phyloP scores from a whole-genome alignment of 1,139 yeast genomes.

The Zhuliangozyma blackwelliae region DNA sequence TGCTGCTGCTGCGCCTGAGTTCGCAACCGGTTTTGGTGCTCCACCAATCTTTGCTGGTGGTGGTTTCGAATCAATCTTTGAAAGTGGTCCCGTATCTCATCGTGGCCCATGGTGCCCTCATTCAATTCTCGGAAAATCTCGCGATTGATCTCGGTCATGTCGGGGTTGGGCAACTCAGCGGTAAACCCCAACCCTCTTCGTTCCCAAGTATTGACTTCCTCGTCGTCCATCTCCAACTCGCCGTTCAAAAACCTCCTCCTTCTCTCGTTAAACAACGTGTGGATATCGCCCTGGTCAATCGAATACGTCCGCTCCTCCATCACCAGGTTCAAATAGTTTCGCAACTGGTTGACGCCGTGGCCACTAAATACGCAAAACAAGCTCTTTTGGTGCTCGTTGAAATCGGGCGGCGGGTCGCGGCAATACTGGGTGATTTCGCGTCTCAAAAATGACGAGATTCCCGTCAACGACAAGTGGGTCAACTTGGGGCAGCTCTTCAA shows the following conservation, averaged over 20 bases:
- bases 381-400: constrained; percentile 79
- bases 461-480: constrained; percentile 86
- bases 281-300: constrained; percentile 38
- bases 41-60: constrained; percentile 22
- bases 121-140: constrained; percentile 33
- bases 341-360: constrained; percentile 71
- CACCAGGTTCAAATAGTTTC: constrained; percentile 52
- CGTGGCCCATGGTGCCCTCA: constrained; percentile 29
- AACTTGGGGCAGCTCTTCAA: constrained; percentile 79
- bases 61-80: constrained; percentile 29
- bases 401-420: constrained; percentile 93
- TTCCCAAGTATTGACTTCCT: constrained; percentile 18
- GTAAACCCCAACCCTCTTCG: constrained; percentile 5
- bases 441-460: constrained; percentile 82
- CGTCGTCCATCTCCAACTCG: constrained; percentile 22
- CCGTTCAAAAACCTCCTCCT: constrained; percentile 24
- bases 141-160: constrained; percentile 27
- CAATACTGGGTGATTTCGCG: constrained; percentile 84
- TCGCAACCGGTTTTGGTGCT: constrained; percentile 10
- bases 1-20: constrained; percentile 5
- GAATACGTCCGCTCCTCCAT: constrained; percentile 43
- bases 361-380: constrained; percentile 94
- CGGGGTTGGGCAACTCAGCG: constrained; percentile 17
- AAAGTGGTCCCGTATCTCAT: constrained; percentile 38
- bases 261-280: constrained; percentile 30